A percentile compares a stretch with the other conserved stretches of the same genome.
These are phyloP conservation scores for Erigeron philadelphicus DNA, from an alignment of 140 eudicot genomes.

Conservation along the genomic window DNA sequence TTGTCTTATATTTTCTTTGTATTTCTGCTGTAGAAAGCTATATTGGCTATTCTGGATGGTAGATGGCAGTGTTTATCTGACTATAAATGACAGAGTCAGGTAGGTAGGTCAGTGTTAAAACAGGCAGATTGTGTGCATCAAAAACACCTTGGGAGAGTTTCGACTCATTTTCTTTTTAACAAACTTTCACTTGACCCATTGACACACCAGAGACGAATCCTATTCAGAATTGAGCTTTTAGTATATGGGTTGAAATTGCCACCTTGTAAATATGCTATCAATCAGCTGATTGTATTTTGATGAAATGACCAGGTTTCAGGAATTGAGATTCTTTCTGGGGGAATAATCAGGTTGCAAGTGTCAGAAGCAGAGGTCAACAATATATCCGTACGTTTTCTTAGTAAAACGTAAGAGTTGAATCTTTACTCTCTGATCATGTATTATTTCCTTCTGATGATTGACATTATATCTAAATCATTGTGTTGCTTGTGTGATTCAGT, in stretches of 20 bases:
- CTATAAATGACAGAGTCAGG: neutral
- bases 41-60: neutral
- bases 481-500: conserved; percentile 37
- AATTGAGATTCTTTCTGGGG: conserved; percentile 91
- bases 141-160: neutral
- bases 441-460: neutral
- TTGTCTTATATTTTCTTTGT: conserved; percentile 2
- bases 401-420: conserved; percentile 62
- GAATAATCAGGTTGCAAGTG: conserved; percentile 80
- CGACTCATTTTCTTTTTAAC: neutral
- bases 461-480: conserved; percentile 6
- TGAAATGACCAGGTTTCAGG: conserved; percentile 68
- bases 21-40: neutral
- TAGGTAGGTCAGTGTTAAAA: neutral
- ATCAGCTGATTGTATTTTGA: conserved; percentile 1
- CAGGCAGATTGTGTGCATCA: neutral
- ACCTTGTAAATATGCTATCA: neutral
- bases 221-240: neutral
- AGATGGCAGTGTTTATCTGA: neutral
- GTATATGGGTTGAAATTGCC: neutral
- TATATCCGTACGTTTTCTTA: conserved; percentile 73
- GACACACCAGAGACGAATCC: no score
- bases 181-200: no score
- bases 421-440: conserved; percentile 4
- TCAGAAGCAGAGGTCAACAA: conserved; percentile 97